A percentile compares a stretch with the other conserved stretches of the same genome.
phyloP scores from a whole-genome alignment of 2,329 filamentous ascomycete species.

The Aspergillus thermomutatus region DNA sequence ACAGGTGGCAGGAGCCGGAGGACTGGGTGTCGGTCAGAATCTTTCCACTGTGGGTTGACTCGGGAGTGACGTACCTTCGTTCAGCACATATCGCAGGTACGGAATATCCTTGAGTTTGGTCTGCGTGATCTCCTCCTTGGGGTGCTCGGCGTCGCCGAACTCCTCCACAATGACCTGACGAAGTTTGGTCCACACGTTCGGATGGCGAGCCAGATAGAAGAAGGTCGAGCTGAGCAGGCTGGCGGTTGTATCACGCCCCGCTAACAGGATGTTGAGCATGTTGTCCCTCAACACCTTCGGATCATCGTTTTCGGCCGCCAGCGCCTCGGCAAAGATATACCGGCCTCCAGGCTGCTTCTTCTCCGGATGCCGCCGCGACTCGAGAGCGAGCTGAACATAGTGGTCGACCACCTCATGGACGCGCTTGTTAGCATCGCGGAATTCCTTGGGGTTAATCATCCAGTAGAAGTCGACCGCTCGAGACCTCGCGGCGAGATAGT shows the following conservation, averaged over 20 bases:
- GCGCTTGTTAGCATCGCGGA: conserved; percentile 37
- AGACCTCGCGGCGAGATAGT: conserved; percentile 27
- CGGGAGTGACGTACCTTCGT: conserved; percentile 26
- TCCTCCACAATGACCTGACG: conserved; percentile 33
- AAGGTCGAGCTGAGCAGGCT: conserved; percentile 45
- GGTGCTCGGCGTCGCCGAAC: conserved; percentile 41
- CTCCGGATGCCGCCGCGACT: conserved; percentile 30
- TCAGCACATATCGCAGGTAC: conserved; percentile 39
- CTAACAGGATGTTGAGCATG: conserved; percentile 50
- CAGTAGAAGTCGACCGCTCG: conserved; percentile 35
- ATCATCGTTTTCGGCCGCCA: conserved; percentile 46
- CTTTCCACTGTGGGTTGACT: background rate
- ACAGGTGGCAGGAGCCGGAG: conserved; percentile 46
- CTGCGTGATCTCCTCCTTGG: conserved; percentile 41
- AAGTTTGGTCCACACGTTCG: conserved; percentile 34
- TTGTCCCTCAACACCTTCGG: conserved; percentile 46
- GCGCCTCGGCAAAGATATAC: conserved; percentile 50
- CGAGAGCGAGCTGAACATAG: conserved; percentile 46
- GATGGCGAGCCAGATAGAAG: conserved; percentile 44
- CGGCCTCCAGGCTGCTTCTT: conserved; percentile 31
- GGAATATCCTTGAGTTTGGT: conserved; percentile 39
- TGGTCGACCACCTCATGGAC: conserved; percentile 50
- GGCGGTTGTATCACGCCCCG: conserved; percentile 53
- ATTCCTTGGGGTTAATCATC: conserved; percentile 39
- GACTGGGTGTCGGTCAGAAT: conserved; percentile 13